Conservation (phyloP, 1,284 basidiomycete genomes). For the Rhizoctonia solani region DNA sequence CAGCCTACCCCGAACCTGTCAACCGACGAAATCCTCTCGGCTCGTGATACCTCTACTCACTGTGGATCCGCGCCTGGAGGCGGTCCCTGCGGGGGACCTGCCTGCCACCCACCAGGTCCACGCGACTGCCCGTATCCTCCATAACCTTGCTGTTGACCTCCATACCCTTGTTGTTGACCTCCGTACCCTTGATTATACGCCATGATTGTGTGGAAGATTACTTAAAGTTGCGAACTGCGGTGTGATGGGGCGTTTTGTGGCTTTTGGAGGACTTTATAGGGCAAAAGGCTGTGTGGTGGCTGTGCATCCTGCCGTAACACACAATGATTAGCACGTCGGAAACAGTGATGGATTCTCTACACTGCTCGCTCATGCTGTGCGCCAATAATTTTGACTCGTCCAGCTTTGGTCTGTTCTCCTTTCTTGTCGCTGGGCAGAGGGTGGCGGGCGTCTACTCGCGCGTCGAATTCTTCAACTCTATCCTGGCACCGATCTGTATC, state of each 20-base stretch:
- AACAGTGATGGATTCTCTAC: too few relatives aligned
- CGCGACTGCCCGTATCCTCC: constrained; percentile 17
- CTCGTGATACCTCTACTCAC: constrained; percentile 10
- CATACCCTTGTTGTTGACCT: constrained; percentile 10
- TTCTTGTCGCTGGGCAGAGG: too few relatives aligned
- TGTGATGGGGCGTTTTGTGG: neutral
- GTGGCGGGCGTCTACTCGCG: too few relatives aligned
- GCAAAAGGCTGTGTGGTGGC: neutral
- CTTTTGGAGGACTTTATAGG: neutral
- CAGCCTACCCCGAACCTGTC: neutral
- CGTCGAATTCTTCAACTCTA: too few relatives aligned
- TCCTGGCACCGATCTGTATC: too few relatives aligned
- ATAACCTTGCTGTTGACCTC: constrained; percentile 1
- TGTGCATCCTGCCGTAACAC: too few relatives aligned
- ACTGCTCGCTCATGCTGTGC: too few relatives aligned
- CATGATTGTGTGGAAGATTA: constrained; percentile 11
- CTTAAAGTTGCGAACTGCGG: too few relatives aligned
- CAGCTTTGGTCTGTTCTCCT: too few relatives aligned
- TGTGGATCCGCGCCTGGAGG: constrained; percentile 39
- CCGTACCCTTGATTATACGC: constrained; percentile 28
- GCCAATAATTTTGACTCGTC: too few relatives aligned
- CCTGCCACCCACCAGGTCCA: constrained; percentile 28
- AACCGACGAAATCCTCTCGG: neutral
- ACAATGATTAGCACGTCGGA: too few relatives aligned
- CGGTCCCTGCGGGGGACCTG: constrained; percentile 27